A percentile compares a stretch with the other conserved stretches of the same genome.
These are phyloP conservation scores for Erodium moschatum DNA, from an alignment of 441 rosid genomes.

Conservation along the genomic window DNA sequence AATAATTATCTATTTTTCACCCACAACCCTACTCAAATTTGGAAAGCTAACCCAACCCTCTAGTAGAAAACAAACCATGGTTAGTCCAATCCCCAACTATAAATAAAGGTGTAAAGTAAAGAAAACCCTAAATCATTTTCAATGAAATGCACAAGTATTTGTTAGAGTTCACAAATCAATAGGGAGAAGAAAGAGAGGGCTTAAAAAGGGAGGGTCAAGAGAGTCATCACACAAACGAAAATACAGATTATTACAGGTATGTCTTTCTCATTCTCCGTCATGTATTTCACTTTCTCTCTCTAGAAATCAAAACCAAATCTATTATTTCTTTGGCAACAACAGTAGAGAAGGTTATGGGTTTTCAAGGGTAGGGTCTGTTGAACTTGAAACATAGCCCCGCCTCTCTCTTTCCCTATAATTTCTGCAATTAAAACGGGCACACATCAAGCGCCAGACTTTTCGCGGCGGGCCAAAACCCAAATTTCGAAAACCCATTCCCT, in stretches of 20 bases:
- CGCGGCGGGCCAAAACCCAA: too few species aligned
- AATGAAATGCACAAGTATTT: not conserved
- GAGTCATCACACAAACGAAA: too few species aligned
- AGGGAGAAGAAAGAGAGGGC: too few species aligned
- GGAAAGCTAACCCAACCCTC: slow-evolving; percentile 21
- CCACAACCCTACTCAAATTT: too few species aligned
- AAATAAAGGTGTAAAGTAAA: slow-evolving; percentile 19
- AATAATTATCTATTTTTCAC: too few species aligned
- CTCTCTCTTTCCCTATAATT: slow-evolving; percentile 8
- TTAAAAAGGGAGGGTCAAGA: too few species aligned
- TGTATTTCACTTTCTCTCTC: not conserved
- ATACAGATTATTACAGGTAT: slow-evolving; percentile 25
- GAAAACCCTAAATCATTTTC: slow-evolving; percentile 4
- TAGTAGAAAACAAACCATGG: slow-evolving; percentile 28
- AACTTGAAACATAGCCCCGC: slow-evolving; percentile 29
- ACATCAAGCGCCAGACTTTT: too few species aligned
- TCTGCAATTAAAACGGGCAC: too few species aligned
- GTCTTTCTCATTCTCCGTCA: slow-evolving; percentile 1
- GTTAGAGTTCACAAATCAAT: too few species aligned
- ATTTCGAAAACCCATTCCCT: not conserved
- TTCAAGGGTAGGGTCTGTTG: slow-evolving; percentile 32
- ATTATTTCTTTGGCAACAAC: not conserved
- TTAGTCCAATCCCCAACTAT: slow-evolving; percentile 24
- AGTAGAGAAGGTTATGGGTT: not conserved
- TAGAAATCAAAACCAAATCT: not conserved